phyloP scores from a whole-genome alignment of 129 eudicot species.

The Lonicera japonica region DNA sequence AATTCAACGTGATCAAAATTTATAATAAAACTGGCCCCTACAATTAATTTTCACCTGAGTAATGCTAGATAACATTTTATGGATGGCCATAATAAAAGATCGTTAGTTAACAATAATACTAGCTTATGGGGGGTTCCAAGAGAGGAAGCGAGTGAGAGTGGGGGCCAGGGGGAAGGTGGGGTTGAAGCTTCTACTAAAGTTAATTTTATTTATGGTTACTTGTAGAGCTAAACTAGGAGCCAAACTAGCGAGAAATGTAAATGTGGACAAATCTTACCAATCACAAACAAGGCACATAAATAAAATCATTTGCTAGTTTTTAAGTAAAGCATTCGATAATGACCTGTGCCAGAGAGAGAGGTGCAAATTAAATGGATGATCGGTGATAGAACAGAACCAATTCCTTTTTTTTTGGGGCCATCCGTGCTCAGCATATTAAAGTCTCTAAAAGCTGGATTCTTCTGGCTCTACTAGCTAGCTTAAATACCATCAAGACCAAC shows the following conservation, averaged over 20 bases:
- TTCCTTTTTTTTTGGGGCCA: slow-evolving; percentile 23
- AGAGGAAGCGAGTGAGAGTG: too few species aligned
- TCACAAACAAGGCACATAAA: slow-evolving; percentile 14
- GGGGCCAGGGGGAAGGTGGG: too few species aligned
- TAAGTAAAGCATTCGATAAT: too few species aligned
- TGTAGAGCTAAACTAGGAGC: slow-evolving; percentile 4
- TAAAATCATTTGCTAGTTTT: slow-evolving; percentile 1
- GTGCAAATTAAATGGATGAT: slow-evolving; percentile 23
- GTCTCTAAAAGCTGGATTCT: slow-evolving; percentile 5
- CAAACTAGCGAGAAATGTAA: slow-evolving; percentile 10
- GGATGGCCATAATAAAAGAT: too few species aligned
- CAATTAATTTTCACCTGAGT: too few species aligned
- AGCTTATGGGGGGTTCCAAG: too few species aligned
- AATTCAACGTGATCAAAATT: too few species aligned
- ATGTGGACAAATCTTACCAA: slow-evolving; percentile 6
- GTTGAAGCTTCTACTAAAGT: too few species aligned
- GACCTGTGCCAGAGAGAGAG: slow-evolving; percentile 8
- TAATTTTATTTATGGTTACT: background rate
- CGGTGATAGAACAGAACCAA: slow-evolving; percentile 13
- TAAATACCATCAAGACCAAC: background rate
- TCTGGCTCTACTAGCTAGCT: slow-evolving; percentile 14
- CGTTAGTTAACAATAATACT: too few species aligned
- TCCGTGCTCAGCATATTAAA: slow-evolving; percentile 19
- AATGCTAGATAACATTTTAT: too few species aligned
- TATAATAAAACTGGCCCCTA: too few species aligned